Evolutionary conservation across 441 rosid species (phyloP).

Genomic region (Viola pubescens): DNA sequence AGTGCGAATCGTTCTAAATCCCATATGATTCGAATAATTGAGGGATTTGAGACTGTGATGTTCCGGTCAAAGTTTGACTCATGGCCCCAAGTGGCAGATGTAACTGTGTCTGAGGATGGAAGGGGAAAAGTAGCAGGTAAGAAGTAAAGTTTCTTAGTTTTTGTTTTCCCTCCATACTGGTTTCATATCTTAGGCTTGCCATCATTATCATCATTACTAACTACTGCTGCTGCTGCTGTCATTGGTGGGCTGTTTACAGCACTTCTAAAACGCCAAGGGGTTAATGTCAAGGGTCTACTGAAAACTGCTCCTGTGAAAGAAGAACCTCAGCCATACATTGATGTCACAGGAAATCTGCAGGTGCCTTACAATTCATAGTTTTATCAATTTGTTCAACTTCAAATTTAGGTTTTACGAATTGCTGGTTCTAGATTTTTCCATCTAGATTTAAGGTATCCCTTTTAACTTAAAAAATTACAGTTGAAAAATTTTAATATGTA

Average conservation of each 20-base stretch:
- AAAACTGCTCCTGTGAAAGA: constrained; percentile 75
- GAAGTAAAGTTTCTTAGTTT: constrained; percentile 16
- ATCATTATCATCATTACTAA: constrained; percentile 11
- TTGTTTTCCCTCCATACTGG: constrained; percentile 3
- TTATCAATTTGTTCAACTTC: constrained; percentile 5
- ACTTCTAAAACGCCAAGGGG: constrained; percentile 86
- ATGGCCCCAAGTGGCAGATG: constrained; percentile 60
- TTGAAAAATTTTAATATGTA: too few species aligned
- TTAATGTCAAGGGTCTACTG: constrained; percentile 76
- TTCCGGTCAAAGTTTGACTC: constrained; percentile 80
- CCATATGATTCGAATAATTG: constrained; percentile 71
- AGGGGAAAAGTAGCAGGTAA: constrained; percentile 97
- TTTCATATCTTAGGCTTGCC: constrained; percentile 3
- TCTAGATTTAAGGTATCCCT: not conserved
- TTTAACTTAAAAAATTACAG: too few species aligned
- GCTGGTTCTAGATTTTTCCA: not conserved
- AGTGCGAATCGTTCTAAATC: constrained; percentile 47
- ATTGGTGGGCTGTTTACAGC: constrained; percentile 28
- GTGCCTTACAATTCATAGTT: constrained; percentile 22
- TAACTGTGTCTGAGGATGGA: constrained; percentile 76
- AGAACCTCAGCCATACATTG: constrained; percentile 79
- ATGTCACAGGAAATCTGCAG: constrained; percentile 90
- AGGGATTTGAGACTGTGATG: constrained; percentile 90
- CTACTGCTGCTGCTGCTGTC: not conserved
- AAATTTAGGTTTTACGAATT: not conserved